Conservation (phyloP, 257 asterid species). For the Nicotiana attenuata region DNA sequence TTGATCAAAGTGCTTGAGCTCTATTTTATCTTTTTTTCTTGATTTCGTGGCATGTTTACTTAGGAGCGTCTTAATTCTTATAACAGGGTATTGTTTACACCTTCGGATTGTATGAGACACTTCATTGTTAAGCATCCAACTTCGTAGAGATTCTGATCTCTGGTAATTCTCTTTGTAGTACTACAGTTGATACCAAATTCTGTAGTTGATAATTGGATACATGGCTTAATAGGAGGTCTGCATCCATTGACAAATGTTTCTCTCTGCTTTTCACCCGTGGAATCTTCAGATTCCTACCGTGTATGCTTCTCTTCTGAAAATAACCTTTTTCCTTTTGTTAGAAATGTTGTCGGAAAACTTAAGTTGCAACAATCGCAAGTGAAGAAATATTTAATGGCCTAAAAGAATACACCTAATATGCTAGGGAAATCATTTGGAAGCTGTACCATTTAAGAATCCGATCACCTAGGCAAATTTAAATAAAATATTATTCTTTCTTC, state of each 20-base stretch:
- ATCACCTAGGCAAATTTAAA: not conserved
- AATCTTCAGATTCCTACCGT: not conserved
- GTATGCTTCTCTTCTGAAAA: not conserved
- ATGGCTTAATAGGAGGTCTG: not conserved
- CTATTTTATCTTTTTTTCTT: no score
- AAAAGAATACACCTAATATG: not conserved
- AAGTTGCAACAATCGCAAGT: not conserved
- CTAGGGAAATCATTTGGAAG: not conserved
- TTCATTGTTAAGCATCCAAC: not conserved
- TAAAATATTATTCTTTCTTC: not conserved
- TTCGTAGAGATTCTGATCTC: not conserved
- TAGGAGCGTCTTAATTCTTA: not conserved
- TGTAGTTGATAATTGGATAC: not conserved
- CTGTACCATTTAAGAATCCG: not conserved
- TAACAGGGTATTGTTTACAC: not conserved
- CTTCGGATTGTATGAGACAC: not conserved
- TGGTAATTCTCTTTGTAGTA: not conserved
- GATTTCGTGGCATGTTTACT: not conserved
- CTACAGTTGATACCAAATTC: not conserved
- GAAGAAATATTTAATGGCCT: not conserved
- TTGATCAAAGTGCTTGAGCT: no score
- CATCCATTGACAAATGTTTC: not conserved
- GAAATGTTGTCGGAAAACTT: not conserved
- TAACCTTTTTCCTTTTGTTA: not conserved
- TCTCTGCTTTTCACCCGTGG: not conserved